Base-by-base conservation (phyloP, 148 eudicot species). In the Arctostaphylos glauca region DNA sequence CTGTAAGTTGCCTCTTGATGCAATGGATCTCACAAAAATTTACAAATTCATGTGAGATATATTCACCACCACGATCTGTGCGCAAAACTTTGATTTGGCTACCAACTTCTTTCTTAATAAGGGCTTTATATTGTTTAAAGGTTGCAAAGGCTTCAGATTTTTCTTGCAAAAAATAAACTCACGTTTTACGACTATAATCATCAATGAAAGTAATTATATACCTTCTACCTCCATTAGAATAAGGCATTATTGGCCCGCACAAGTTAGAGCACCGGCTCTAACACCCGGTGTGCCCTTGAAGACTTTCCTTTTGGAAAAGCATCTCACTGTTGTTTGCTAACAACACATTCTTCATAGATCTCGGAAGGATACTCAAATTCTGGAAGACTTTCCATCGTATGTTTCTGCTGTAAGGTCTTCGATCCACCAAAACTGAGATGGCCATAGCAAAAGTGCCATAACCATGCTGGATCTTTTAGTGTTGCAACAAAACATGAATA, bases 241-340 rank as follows among this genome's bases (percentile, higher is more conserved):
- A 62, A n/a, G 31, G 31, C 21, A 0, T 62, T 62, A 62, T 58
- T 21, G 25, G 25, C 38, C 38, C 38, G 21, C 55, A 74, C 18
- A 74, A 47, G n/a, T 76, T 60, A 9, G n/a, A 31, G 18, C 19
- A 81, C 72, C 50, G 81, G 5, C 58, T 81, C 84, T 38, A 84
- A 80, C 8, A 49, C 49, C 58, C 47, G 46, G 1, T 50, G 76
- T 66, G 83, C 80, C 21, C 83, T 84, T 31, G 21, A 72, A 18
- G 77, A 21, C 21, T 74, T 84, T 31, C n/a, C 62, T 64, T 75
- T 31, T 71, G 48, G 59, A 21, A 84, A 84, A 16, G 59, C 68
- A 41, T 68, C 5, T 3, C 76, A 73, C 16, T 73, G 71, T 82
- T 86, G 87, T 78, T 85, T 85, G 4, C 85, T 62, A 16, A 81